Evolutionary conservation across 2,329 filamentous ascomycete species (phyloP).

Genomic region (Penicillium digitatum): DNA sequence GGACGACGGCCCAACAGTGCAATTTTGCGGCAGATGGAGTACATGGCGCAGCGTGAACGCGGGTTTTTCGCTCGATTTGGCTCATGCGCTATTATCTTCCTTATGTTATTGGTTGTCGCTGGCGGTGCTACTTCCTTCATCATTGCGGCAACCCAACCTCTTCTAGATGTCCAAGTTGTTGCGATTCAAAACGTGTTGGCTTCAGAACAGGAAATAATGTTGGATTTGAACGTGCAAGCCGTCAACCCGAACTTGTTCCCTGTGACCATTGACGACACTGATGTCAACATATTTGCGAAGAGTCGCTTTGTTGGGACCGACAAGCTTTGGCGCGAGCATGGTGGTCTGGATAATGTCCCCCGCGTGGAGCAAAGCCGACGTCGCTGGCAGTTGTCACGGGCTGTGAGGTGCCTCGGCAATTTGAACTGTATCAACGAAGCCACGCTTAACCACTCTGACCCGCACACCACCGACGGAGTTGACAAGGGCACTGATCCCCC

Average conservation of each 20-base stretch:
- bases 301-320: conserved; percentile 76
- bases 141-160: conserved; percentile 83
- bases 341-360: conserved; percentile 28
- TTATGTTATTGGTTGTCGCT: conserved; percentile 75
- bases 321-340: conserved; percentile 38
- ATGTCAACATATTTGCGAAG: conserved; percentile 91
- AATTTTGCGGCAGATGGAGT: conserved; percentile 67
- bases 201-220: conserved; percentile 90
- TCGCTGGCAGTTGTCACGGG: conserved; percentile 30
- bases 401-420: conserved; percentile 26
- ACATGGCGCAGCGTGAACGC: conserved; percentile 62
- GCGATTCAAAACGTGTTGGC: conserved; percentile 86
- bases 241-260: conserved; percentile 91
- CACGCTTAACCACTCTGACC: conserved; percentile 10
- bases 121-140: conserved; percentile 85
- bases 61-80: conserved; percentile 71
- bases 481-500: conserved; percentile 61
- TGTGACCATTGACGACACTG: conserved; percentile 78
- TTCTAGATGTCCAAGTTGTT: conserved; percentile 72
- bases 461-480: conserved; percentile 34
- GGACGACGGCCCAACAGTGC: conserved; percentile 53
- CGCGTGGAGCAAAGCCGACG: conserved; percentile 33
- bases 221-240: conserved; percentile 82
- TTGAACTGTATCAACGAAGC: conserved; percentile 19
- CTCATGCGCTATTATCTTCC: conserved; percentile 78